These are phyloP conservation scores for Hanseniaspora taiwanica DNA, from an alignment of 805 yeast species.

Conservation along the genomic window DNA sequence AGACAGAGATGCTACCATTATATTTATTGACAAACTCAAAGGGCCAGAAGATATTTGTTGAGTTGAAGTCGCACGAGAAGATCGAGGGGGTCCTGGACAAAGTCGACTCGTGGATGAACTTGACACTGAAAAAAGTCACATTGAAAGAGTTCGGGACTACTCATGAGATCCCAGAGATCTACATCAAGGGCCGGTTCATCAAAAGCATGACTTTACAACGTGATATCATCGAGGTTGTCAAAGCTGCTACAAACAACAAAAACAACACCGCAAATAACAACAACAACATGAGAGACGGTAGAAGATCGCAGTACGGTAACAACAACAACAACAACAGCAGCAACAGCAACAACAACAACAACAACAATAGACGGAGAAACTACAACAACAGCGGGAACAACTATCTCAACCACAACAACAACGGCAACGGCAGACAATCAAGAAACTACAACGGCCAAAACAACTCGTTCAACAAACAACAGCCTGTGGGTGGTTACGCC, in stretches of 20 bases:
- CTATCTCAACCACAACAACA: slow-evolving; percentile 13
- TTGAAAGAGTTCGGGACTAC: slow-evolving; percentile 40
- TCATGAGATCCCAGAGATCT: slow-evolving; percentile 57
- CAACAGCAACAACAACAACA: background rate
- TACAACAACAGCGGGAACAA: slow-evolving; percentile 22
- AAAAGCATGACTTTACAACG: slow-evolving; percentile 66
- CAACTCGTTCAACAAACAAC: slow-evolving; percentile 9
- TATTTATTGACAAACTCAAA: slow-evolving; percentile 84
- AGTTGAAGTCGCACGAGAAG: slow-evolving; percentile 83
- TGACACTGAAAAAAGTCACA: slow-evolving; percentile 65
- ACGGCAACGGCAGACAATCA: slow-evolving; percentile 13
- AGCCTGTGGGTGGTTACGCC: slow-evolving; percentile 18
- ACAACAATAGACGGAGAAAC: slow-evolving; percentile 12
- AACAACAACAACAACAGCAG: slow-evolving; percentile 7
- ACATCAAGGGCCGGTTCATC: slow-evolving; percentile 76
- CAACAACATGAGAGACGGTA: slow-evolving; percentile 10
- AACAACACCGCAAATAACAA: slow-evolving; percentile 18
- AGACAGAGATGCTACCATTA: slow-evolving; percentile 54
- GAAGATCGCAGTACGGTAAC: slow-evolving; percentile 8
- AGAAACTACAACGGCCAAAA: slow-evolving; percentile 5
- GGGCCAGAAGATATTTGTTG: slow-evolving; percentile 76
- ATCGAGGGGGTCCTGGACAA: slow-evolving; percentile 71
- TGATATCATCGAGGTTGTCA: slow-evolving; percentile 62
- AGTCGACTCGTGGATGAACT: slow-evolving; percentile 94
- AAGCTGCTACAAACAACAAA: slow-evolving; percentile 43